Base-by-base conservation (phyloP, 345 rosid species). In the Cardamine resedifolia region DNA sequence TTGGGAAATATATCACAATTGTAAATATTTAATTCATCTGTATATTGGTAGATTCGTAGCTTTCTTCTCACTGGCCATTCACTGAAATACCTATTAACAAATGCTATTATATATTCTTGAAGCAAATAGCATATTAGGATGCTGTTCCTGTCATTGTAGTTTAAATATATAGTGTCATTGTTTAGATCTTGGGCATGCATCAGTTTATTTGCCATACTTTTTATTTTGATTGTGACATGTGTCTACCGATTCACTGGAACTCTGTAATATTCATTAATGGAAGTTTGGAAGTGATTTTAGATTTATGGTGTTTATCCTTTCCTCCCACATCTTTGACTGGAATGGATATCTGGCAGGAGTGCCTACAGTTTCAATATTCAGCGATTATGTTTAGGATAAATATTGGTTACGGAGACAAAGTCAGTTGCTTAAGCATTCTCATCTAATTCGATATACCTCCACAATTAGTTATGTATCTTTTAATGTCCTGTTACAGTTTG, bases 401-500 rank as follows among this genome's bases (percentile, higher is more conserved):
- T 60, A 20, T 23, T 50, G 15, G 65, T 58, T 20, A 27, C 15
- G 33, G 28, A 73, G 11, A 26, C 44, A 36, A 58, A 66, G 3
- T 50, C 43, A 27, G 61, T 48, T 74, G 45, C 59, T 26, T 44
- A 43, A 30, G 64, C 38, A 31, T 52, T 53, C 64, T 45, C 65
- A 76, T 55, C 45, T 62, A 47, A 62, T 63, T 21, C 1, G 14
- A 15, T 72, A 51, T 30, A 39, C 23, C 30, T 20, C 12, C 24
- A 34, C 50, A 53, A 36, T 36, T 48, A 34, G 58, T 47, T 47
- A 30, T 51, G n/a, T 57, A 30, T 58, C 26, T 43, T 43, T 14
- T 6, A 70, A 36, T 14, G 30, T 65, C 53, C 44, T 64, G 24
- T 70, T 48, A 38, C 88, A 96, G 99, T 61, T 83, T 96, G 76